Evolutionary conservation across 495 filamentous ascomycete species (phyloP).

Genomic region (Tuber calosporum): DNA sequence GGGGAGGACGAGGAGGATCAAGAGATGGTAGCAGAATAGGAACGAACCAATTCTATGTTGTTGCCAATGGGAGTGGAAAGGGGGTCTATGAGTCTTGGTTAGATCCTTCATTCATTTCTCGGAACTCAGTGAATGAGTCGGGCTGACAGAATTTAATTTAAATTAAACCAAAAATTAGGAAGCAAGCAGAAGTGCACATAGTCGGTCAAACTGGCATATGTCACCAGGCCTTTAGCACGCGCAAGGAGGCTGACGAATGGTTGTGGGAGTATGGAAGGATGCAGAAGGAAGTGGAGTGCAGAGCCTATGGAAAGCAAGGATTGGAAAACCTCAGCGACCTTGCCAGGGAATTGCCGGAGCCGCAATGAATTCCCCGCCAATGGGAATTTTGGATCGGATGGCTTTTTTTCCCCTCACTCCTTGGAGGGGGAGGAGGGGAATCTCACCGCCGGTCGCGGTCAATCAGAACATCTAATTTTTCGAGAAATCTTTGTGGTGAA

Average conservation of each 20-base stretch:
- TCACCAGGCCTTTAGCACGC: slow-evolving; percentile 2
- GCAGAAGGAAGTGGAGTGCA: not conserved
- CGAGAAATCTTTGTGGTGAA: not conserved
- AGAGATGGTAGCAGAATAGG: not conserved
- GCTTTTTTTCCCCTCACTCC: not conserved
- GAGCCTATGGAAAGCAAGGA: not conserved
- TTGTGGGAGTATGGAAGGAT: slow-evolving; percentile 2
- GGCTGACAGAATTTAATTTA: not conserved
- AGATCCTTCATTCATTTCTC: not conserved
- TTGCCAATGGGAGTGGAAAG: not conserved
- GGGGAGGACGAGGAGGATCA: not conserved
- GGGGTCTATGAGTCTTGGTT: slow-evolving; percentile 4
- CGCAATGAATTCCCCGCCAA: not conserved
- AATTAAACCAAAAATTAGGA: not conserved
- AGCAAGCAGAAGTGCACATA: not conserved
- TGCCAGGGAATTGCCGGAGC: not conserved
- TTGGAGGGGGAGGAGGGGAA: not conserved
- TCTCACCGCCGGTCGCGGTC: not conserved
- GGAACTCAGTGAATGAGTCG: not conserved
- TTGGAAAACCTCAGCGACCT: not conserved
- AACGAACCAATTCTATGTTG: not conserved
- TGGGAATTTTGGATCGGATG: not conserved
- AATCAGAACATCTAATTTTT: not conserved
- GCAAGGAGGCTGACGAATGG: not conserved
- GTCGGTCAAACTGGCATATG: slow-evolving; percentile 1